Evolutionary conservation across 1,284 basidiomycete species (phyloP), one percentile per base, ranked within the genome.

Genomic region (Bondarzewia mesenterica): DNA sequence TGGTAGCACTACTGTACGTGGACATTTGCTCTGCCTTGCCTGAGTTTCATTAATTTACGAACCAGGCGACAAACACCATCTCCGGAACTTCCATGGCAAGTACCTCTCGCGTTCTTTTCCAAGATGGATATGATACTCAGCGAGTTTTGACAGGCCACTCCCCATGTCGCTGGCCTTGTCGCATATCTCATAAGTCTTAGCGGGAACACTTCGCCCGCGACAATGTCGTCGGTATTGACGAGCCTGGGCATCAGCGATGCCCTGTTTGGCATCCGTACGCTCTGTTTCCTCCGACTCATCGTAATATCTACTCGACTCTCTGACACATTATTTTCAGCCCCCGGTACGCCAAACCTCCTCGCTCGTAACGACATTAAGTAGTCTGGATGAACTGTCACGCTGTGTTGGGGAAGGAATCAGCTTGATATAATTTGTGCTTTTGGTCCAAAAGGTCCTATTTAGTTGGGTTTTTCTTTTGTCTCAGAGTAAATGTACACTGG

Each of bases 1-100:
- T 32, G 62, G 59, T 12, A 60, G 60, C 50, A 54, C 55, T 46
- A 60, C 58, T 20, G 65, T 50, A n/a, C 44, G 55, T 50, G 1
- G 39, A 6, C 1, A 3, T 7, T 7, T 32, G 29, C 29, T 32
- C 15, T 25, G n/a, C n/a, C 42, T 18, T 22, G 4, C 5, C 20
- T 10, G 5, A 15, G 25, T 2, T 38, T 20, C 38, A 18, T 20
- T 26, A 26, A 18, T 12, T 10, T 15, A n/a, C 7, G n/a, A 16
- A 18, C 20, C 42, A 58, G 54, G 50, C 48, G 21, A 65, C 60
- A 3, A 59, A 60, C 52, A 59, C 52, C 48, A 58, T 62, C 44
- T 65, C 64, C 41, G 65, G 65, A 42, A 66, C 64, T n/a, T 66
- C 64, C 15, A 61, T 63, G 63, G 54, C 53, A 26, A 21, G 49